phyloP scores from a whole-genome alignment of 208 protist genomes.

The Trypanosoma boissoni region DNA sequence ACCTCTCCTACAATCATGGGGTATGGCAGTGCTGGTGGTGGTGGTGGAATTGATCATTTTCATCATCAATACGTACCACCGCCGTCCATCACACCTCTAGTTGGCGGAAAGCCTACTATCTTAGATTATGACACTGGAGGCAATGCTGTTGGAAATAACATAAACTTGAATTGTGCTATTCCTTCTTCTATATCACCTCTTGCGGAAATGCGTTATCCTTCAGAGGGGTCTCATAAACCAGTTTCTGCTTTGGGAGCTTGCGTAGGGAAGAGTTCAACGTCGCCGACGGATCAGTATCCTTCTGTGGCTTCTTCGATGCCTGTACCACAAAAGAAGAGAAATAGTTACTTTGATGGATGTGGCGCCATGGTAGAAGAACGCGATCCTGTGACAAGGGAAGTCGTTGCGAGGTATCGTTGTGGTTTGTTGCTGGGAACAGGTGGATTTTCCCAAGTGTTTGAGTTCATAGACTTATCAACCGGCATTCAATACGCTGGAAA shows the following conservation, averaged over 20 bases:
- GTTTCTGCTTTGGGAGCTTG: conserved; percentile 9
- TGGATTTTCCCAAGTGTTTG: conserved; percentile 60
- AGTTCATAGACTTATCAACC: conserved; percentile 42
- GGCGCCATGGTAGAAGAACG: conserved; percentile 37
- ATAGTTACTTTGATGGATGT: conserved; percentile 25
- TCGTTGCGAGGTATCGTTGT: conserved; percentile 43
- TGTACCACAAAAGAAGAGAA: conserved; percentile 6
- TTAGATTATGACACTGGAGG: conserved; percentile 31
- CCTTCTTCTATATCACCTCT: conserved; percentile 37
- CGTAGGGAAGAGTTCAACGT: not conserved
- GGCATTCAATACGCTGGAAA: conserved; percentile 50
- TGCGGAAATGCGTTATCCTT: conserved; percentile 30
- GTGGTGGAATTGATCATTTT: too few species aligned
- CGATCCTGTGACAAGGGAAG: conserved; percentile 26
- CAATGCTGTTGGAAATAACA: conserved; percentile 12
- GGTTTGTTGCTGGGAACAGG: conserved; percentile 59
- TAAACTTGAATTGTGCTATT: conserved; percentile 34
- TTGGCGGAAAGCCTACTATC: conserved; percentile 6
- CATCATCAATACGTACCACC: conserved; percentile 27
- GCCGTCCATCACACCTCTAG: conserved; percentile 23
- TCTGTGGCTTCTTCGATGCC: conserved; percentile 23
- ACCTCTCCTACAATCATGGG: not conserved
- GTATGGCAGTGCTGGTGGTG: too few species aligned
- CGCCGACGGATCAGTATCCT: conserved; percentile 2
- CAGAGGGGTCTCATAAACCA: conserved; percentile 12